A percentile compares a stretch with the other conserved stretches of the same genome.
These are phyloP conservation scores for Microthyrium microscopicum DNA, from an alignment of 2,329 filamentous ascomycete species.

Conservation along the genomic window DNA sequence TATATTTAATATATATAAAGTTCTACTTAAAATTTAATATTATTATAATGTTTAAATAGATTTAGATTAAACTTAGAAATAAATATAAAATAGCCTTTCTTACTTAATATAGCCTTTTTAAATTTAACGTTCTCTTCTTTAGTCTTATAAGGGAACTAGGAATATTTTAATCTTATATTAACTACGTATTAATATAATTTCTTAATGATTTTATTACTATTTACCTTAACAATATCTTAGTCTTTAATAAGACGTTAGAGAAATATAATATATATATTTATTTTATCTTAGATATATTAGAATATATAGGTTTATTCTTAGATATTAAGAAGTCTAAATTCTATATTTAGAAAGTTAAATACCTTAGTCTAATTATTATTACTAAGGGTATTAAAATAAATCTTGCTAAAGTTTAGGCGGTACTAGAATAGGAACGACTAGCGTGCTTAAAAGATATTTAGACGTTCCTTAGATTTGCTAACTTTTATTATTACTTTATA, in stretches of 20 bases:
- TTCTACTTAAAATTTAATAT: no score
- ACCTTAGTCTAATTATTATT: slow-evolving; percentile 13
- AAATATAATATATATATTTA: slow-evolving; percentile 7
- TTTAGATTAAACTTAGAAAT: no score
- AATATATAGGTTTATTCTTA: slow-evolving; percentile 6
- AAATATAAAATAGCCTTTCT: no score
- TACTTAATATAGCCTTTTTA: no score
- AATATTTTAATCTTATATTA: no score
- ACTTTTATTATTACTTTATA: slow-evolving; percentile 17
- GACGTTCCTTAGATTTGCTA: slow-evolving; percentile 16
- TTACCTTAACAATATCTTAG: slow-evolving; percentile 14
- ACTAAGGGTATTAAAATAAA: slow-evolving; percentile 13
- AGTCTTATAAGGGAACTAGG: no score
- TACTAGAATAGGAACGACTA: slow-evolving; percentile 11
- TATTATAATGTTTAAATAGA: no score
- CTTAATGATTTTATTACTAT: slow-evolving; percentile 12
- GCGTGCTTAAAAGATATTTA: slow-evolving; percentile 9
- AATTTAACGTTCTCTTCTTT: no score
- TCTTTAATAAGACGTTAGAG: slow-evolving; percentile 9
- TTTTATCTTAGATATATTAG: slow-evolving; percentile 4
- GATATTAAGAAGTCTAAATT: slow-evolving; percentile 15
- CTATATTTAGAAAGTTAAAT: slow-evolving; percentile 14
- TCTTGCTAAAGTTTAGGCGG: slow-evolving; percentile 10
- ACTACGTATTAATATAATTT: slow-evolving; percentile 10
- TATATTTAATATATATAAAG: no score